Percentiles rank a stretch among this genome's conserved stretches.
Evolutionary conservation across 768 basidiomycete genomes (phyloP).

Genomic region (Termitomyces sp.): DNA sequence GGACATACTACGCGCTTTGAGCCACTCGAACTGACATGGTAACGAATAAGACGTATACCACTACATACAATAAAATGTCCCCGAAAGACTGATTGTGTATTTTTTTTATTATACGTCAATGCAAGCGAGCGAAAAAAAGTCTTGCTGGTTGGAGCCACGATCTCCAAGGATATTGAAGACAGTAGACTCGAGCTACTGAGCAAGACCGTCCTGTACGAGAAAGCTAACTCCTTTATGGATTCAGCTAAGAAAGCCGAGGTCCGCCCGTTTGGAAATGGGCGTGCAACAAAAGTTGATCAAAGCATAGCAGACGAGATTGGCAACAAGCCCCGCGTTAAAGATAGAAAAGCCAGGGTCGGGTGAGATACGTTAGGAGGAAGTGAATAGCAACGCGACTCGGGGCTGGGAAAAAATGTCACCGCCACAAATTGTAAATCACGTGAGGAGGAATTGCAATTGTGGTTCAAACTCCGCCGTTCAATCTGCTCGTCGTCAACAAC

Average conservation of each 20-base stretch:
- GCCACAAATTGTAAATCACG: neutral
- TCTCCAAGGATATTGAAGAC: conserved; percentile 15
- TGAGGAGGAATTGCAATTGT: neutral
- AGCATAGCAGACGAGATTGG: conserved; percentile 38
- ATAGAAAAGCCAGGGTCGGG: neutral
- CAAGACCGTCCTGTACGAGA: conserved; percentile 37
- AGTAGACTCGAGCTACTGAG: conserved; percentile 37
- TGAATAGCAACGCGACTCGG: neutral
- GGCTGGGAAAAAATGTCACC: neutral
- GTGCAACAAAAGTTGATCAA: conserved; percentile 33
- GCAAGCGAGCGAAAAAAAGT: neutral
- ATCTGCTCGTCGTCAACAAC: conserved; percentile 11
- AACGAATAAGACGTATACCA: neutral
- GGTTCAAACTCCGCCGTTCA: conserved; percentile 10
- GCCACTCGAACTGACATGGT: too few relatives aligned
- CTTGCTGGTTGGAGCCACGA: conserved; percentile 28
- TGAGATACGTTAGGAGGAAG: neutral
- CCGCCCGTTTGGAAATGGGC: conserved; percentile 35
- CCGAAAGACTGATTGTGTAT: conserved; percentile 25
- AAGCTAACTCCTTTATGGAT: conserved; percentile 40
- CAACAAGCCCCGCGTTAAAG: conserved; percentile 27
- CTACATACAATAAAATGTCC: conserved; percentile 13
- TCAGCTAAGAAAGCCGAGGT: conserved; percentile 30
- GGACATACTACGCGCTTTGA: neutral
- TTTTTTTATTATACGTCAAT: too few relatives aligned